phyloP scores from a whole-genome alignment of 768 basidiomycete species.

The Amanita phalloides region DNA sequence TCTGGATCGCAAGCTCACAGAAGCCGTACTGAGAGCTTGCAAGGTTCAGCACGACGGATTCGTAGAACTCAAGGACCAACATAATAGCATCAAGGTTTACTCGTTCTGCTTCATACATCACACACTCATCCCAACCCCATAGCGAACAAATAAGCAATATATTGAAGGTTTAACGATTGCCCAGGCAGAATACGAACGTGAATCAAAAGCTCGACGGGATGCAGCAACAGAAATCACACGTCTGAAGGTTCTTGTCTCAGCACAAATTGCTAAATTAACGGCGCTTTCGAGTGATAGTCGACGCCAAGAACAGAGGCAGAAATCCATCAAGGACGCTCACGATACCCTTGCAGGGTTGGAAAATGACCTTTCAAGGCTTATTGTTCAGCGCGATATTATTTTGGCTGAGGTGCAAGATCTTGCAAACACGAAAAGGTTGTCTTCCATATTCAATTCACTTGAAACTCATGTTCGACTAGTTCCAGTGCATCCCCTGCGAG shows the following conservation, averaged over 20 bases:
- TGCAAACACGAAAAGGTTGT: conserved; percentile 58
- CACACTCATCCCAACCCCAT: conserved; percentile 6
- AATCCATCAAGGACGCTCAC: conserved; percentile 69
- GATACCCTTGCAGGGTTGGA: conserved; percentile 72
- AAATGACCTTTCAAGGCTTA: conserved; percentile 76
- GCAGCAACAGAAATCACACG: conserved; percentile 88
- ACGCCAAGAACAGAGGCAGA: conserved; percentile 68
- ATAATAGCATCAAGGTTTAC: conserved; percentile 79
- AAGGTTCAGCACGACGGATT: conserved; percentile 55
- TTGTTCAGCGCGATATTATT: conserved; percentile 84
- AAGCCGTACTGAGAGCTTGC: conserved; percentile 55
- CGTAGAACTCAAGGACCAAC: conserved; percentile 55
- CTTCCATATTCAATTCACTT: conserved; percentile 1
- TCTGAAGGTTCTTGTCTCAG: conserved; percentile 74
- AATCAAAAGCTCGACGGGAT: conserved; percentile 79
- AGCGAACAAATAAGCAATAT: conserved; percentile 89
- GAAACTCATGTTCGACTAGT: conserved; percentile 9
- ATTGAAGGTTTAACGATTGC: conserved; percentile 90
- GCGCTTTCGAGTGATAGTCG: conserved; percentile 75
- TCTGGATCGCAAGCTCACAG: conserved; percentile 66
- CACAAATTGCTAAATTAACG: conserved; percentile 80
- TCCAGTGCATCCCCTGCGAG: conserved; percentile 31
- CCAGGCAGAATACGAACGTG: conserved; percentile 89
- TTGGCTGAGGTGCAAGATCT: conserved; percentile 93
- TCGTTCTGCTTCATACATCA: neutral